These are phyloP conservation scores for Fusarium pseudograminearum DNA, from an alignment of 2,329 filamentous ascomycete species.

Conservation along the genomic window DNA sequence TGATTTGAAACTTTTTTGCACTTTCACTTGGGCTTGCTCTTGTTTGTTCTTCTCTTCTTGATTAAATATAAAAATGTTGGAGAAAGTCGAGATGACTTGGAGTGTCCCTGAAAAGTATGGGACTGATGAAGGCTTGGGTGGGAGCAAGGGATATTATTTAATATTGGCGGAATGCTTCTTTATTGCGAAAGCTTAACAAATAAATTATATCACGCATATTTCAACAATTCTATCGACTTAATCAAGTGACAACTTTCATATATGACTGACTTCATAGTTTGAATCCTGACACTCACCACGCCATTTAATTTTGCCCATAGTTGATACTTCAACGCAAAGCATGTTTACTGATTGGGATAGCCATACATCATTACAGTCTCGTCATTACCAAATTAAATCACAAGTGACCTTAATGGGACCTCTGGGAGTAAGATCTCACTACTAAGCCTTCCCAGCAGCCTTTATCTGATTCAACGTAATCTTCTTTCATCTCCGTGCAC, in stretches of 20 bases:
- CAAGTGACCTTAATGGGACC: neutral
- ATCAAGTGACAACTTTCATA: neutral
- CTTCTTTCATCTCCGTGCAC: neutral
- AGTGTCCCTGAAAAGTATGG: too few species aligned
- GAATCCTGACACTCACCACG: neutral
- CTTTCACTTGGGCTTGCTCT: neutral
- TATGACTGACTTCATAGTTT: neutral
- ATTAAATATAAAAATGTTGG: neutral
- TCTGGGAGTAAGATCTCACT: too few species aligned
- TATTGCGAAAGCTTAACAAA: neutral
- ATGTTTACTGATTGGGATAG: neutral
- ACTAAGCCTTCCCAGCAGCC: neutral
- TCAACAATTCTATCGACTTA: neutral
- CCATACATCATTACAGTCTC: neutral
- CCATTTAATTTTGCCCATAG: neutral
- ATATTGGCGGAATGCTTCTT: neutral
- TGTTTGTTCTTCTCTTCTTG: neutral
- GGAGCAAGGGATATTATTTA: neutral
- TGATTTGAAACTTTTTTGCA: conserved; percentile 15
- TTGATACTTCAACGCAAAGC: neutral
- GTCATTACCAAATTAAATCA: neutral
- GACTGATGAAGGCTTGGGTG: neutral
- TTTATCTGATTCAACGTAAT: too few species aligned
- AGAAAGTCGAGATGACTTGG: neutral
- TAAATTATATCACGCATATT: neutral